Evolutionary conservation across 371 early-diverging fungal genomes (phyloP).

Genomic region (Syncephalastrum sp.): DNA sequence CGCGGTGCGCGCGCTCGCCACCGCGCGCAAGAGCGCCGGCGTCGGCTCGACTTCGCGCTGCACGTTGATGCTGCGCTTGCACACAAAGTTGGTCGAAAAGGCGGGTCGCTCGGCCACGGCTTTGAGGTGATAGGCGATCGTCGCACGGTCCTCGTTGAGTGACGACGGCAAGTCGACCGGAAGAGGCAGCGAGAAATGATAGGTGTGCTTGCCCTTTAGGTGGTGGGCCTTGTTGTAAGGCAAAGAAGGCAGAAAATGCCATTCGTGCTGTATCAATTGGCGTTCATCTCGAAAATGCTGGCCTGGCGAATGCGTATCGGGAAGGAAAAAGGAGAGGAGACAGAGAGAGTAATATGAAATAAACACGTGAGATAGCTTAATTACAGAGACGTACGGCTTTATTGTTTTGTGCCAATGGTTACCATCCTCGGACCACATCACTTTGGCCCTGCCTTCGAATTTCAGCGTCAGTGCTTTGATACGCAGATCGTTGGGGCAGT

Average conservation of each 20-base stretch:
- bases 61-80: constrained; percentile 19
- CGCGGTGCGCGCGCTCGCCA: constrained; percentile 6
- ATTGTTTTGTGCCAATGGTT: constrained; percentile 3
- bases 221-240: constrained; percentile 26
- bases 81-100: constrained; percentile 30
- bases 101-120: constrained; percentile 37
- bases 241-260: constrained; percentile 17
- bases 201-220: constrained; percentile 20
- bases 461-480: constrained; percentile 37
- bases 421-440: constrained; percentile 47
- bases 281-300: constrained; percentile 14
- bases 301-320: no score
- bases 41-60: background rate
- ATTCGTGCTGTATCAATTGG: constrained; percentile 16
- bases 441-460: constrained; percentile 38
- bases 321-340: no score
- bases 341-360: background rate
- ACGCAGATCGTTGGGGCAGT: constrained; percentile 35
- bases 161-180: constrained; percentile 42
- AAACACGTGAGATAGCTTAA: background rate
- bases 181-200: constrained; percentile 21
- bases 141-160: constrained; percentile 24
- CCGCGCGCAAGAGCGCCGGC: background rate
- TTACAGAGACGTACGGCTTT: background rate
- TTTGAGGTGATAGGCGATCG: constrained; percentile 28